Evolutionary conservation across 2,329 filamentous ascomycete genomes (phyloP).

Genomic region (Stachybotrys chartarum): DNA sequence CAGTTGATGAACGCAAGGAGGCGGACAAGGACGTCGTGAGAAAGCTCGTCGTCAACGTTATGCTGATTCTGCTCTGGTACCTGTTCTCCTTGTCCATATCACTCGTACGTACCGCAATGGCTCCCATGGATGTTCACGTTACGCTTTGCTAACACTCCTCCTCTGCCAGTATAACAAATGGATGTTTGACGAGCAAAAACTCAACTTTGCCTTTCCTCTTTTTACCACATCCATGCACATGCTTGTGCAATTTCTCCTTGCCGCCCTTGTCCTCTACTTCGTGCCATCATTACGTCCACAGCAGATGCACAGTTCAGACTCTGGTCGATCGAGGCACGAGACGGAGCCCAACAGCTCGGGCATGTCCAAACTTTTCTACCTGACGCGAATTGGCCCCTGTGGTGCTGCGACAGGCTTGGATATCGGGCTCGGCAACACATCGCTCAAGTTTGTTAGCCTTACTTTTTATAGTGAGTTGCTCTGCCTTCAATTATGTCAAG

Average conservation of each 20-base stretch:
- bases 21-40: constrained; percentile 68
- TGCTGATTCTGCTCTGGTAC: constrained; percentile 82
- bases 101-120: constrained; percentile 54
- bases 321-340: constrained; percentile 44
- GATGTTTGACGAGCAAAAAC: constrained; percentile 86
- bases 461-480: constrained; percentile 77
- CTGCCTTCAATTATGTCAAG: neutral
- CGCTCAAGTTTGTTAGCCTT: constrained; percentile 89
- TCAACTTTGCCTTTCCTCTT: constrained; percentile 89
- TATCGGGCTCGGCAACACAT: constrained; percentile 93
- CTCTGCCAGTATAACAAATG: constrained; percentile 85
- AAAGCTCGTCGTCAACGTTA: constrained; percentile 64
- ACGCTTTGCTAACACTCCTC: constrained; percentile 9
- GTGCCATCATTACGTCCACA: constrained; percentile 75
- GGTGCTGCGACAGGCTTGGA: constrained; percentile 89
- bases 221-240: constrained; percentile 96
- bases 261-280: constrained; percentile 70
- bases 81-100: constrained; percentile 90
- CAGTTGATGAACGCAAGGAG: constrained; percentile 66
- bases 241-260: constrained; percentile 83
- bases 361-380: constrained; percentile 86
- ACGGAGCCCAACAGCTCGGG: constrained; percentile 49
- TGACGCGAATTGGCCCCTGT: constrained; percentile 86
- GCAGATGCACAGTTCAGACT: constrained; percentile 37
- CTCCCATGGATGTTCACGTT: neutral